These are phyloP conservation scores for Mycena latifolia DNA, from an alignment of 768 basidiomycete species.

Conservation along the genomic window DNA sequence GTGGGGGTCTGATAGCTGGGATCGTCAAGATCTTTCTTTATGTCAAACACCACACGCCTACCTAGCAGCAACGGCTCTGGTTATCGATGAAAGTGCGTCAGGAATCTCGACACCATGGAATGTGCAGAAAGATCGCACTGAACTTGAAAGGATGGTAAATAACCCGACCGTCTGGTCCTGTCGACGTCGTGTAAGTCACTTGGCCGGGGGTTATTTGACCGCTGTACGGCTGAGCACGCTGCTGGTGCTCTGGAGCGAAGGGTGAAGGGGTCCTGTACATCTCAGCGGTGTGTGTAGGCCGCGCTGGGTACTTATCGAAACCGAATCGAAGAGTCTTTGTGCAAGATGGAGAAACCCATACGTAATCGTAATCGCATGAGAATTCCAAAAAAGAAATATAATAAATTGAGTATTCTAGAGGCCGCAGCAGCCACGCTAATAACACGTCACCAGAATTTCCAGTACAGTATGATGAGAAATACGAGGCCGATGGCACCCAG, in stretches of 20 bases:
- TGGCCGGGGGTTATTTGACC: slow-evolving; percentile 73
- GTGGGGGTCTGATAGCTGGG: slow-evolving; percentile 78
- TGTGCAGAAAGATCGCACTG: slow-evolving; percentile 45
- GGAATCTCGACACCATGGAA: background rate
- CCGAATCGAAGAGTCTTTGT: slow-evolving; percentile 18
- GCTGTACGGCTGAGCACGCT: slow-evolving; percentile 43
- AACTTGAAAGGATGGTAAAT: slow-evolving; percentile 83
- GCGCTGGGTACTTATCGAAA: slow-evolving; percentile 6
- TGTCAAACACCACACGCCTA: slow-evolving; percentile 43
- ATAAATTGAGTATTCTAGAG: slow-evolving; percentile 30
- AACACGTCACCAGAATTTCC: slow-evolving; percentile 72
- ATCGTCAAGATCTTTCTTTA: slow-evolving; percentile 38
- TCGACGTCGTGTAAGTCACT: slow-evolving; percentile 79
- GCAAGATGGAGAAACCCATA: slow-evolving; percentile 1
- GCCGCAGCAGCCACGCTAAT: background rate
- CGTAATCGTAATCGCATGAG: slow-evolving; percentile 12
- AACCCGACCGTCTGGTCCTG: slow-evolving; percentile 69
- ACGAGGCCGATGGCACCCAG: slow-evolving; percentile 86
- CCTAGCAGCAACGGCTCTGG: slow-evolving; percentile 83
- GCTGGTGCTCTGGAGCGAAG: slow-evolving; percentile 39
- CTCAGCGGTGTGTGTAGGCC: background rate
- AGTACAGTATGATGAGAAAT: slow-evolving; percentile 81
- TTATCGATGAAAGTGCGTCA: background rate
- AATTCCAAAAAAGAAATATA: slow-evolving; percentile 9
- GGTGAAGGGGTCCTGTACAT: slow-evolving; percentile 49